phyloP scores from a whole-genome alignment of 208 protist genomes.

The Spongospora subterranea region DNA sequence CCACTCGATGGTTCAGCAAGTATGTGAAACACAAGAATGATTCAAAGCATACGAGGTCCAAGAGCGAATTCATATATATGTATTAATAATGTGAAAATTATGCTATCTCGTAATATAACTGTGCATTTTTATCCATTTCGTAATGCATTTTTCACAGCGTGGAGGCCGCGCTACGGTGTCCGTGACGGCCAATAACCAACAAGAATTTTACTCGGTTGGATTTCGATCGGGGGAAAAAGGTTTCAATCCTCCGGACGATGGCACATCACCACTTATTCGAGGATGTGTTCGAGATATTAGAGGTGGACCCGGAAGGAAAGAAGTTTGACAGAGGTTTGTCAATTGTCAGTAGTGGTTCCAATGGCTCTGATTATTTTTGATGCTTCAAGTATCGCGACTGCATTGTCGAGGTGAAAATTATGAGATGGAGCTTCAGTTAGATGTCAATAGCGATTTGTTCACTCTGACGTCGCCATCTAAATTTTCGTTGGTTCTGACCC shows the following conservation, averaged over 20 bases:
- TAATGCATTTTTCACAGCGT: too few species aligned
- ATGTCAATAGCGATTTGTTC: slow-evolving; percentile 47
- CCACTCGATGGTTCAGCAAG: neutral
- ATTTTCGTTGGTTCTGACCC: slow-evolving; percentile 26
- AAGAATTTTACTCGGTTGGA: too few species aligned
- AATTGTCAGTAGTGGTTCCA: neutral
- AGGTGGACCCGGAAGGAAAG: slow-evolving; percentile 20
- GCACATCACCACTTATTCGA: slow-evolving; percentile 54
- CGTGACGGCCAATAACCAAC: too few species aligned
- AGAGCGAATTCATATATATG: too few species aligned
- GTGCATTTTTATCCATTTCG: too few species aligned
- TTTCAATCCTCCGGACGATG: too few species aligned
- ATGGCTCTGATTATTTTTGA: slow-evolving; percentile 7
- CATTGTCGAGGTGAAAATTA: slow-evolving; percentile 37
- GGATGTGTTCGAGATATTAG: slow-evolving; percentile 47
- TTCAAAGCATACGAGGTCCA: neutral
- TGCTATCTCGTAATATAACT: too few species aligned
- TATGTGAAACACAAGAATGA: slow-evolving; percentile 53
- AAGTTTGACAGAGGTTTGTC: slow-evolving; percentile 44
- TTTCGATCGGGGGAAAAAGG: too few species aligned
- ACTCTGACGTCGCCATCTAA: neutral
- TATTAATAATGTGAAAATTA: too few species aligned
- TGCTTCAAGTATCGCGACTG: neutral
- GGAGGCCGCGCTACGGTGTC: too few species aligned
- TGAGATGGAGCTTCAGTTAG: slow-evolving; percentile 42